Evolutionary conservation across 768 basidiomycete species (phyloP).

Genomic region (Kwoniella bestiolae): DNA sequence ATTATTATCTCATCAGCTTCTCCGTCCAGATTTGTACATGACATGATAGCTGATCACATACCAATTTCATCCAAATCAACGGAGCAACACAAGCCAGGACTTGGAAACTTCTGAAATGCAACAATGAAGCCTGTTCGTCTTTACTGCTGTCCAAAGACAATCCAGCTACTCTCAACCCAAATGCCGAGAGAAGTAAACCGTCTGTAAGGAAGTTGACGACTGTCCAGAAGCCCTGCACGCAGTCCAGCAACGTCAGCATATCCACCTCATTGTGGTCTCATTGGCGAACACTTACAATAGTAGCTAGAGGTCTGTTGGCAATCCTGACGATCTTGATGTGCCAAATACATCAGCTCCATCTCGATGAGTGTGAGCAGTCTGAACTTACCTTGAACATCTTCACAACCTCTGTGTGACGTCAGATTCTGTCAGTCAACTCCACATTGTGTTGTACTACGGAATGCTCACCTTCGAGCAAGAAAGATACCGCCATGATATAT

Average conservation of each 20-base stretch:
- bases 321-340: slow-evolving; percentile 73
- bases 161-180: slow-evolving; percentile 72
- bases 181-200: slow-evolving; percentile 71
- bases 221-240: slow-evolving; percentile 50
- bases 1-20: background rate
- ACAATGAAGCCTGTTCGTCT: slow-evolving; percentile 57
- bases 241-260: too few species aligned
- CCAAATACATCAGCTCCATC: too few species aligned
- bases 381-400: slow-evolving; percentile 65
- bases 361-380: too few species aligned
- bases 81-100: slow-evolving; percentile 84
- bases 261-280: too few species aligned
- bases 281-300: slow-evolving; percentile 62
- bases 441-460: background rate
- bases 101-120: slow-evolving; percentile 75
- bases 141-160: slow-evolving; percentile 53
- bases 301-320: slow-evolving; percentile 64
- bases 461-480: slow-evolving; percentile 73
- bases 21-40: background rate
- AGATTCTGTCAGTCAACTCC: background rate
- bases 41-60: slow-evolving; percentile 10
- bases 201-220: slow-evolving; percentile 72
- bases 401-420: slow-evolving; percentile 36
- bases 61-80: slow-evolving; percentile 70
- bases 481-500: slow-evolving; percentile 77